Evolutionary conservation across 345 rosid species (phyloP).

Genomic region (Firmiana major): DNA sequence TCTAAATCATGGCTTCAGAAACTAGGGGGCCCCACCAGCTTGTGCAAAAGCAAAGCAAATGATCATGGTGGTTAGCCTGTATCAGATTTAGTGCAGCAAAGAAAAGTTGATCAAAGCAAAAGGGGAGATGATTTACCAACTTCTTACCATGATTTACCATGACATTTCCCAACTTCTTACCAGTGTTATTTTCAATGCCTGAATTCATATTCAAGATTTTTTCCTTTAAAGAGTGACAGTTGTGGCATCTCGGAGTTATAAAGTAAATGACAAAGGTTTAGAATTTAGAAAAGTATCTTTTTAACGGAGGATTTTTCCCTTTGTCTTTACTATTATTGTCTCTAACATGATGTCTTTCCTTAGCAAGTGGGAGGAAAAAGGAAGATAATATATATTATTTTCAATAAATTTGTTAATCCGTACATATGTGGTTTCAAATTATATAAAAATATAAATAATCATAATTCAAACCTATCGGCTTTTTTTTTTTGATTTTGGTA

Average conservation of each 20-base stretch:
- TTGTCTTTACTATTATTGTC: not conserved
- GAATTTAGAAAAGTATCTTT: not conserved
- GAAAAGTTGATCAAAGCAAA: not conserved
- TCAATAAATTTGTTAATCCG: too few relatives aligned
- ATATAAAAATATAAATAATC: too few relatives aligned
- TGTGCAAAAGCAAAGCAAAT: not conserved
- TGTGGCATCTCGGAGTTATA: not conserved
- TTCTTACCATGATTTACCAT: too few relatives aligned
- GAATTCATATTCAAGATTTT: not conserved
- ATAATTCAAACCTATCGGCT: too few relatives aligned
- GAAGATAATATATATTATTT: not conserved
- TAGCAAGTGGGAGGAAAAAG: not conserved
- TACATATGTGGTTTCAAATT: too few relatives aligned
- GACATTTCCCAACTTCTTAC: too few relatives aligned
- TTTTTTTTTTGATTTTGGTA: too few relatives aligned
- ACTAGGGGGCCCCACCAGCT: not conserved
- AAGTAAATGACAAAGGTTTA: not conserved
- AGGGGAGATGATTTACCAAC: too few relatives aligned
- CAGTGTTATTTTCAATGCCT: not conserved
- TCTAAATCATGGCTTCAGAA: conserved; percentile 3
- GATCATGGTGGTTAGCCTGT: not conserved
- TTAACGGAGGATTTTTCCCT: not conserved
- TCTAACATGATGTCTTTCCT: not conserved
- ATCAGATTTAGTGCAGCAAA: not conserved
- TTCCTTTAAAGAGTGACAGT: not conserved